Evolutionary conservation across 129 eudicot species (phyloP).

Genomic region (Flaveria bidentis): DNA sequence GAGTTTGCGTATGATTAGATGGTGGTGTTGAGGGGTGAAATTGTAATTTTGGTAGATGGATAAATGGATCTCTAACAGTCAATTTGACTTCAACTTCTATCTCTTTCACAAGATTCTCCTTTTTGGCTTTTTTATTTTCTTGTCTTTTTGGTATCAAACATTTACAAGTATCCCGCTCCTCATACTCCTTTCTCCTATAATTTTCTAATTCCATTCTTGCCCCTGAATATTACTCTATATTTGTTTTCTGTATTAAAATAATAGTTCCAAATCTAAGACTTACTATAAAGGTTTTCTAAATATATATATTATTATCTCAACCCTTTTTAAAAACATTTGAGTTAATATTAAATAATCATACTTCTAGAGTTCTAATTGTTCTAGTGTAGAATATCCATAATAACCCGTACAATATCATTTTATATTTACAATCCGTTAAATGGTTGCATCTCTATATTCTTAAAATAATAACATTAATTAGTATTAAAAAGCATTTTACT

Average conservation of each 20-base stretch:
- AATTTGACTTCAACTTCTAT: slow-evolving; percentile 44
- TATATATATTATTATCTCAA: no score
- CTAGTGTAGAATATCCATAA: background rate
- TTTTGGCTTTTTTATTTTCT: slow-evolving; percentile 13
- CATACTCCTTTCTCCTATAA: background rate
- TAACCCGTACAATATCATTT: background rate
- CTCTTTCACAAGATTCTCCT: slow-evolving; percentile 44
- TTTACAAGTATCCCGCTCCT: background rate
- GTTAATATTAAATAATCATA: background rate
- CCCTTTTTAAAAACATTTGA: no score
- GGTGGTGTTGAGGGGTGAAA: slow-evolving; percentile 28
- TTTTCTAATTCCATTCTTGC: slow-evolving; percentile 19
- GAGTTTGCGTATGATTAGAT: slow-evolving; percentile 38
- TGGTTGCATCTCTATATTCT: background rate
- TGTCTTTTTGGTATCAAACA: slow-evolving; percentile 38
- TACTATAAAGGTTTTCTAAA: background rate
- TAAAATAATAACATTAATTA: background rate
- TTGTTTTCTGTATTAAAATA: background rate
- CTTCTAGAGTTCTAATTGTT: background rate
- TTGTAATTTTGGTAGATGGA: slow-evolving; percentile 43
- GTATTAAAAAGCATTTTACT: no score
- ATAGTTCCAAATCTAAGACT: background rate
- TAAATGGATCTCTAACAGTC: slow-evolving; percentile 46
- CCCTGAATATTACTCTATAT: background rate
- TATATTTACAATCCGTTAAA: no score